A percentile compares a stretch with the other conserved stretches of the same genome.
Conservation (phyloP, 768 basidiomycete species). For the Trametes cingulata region DNA sequence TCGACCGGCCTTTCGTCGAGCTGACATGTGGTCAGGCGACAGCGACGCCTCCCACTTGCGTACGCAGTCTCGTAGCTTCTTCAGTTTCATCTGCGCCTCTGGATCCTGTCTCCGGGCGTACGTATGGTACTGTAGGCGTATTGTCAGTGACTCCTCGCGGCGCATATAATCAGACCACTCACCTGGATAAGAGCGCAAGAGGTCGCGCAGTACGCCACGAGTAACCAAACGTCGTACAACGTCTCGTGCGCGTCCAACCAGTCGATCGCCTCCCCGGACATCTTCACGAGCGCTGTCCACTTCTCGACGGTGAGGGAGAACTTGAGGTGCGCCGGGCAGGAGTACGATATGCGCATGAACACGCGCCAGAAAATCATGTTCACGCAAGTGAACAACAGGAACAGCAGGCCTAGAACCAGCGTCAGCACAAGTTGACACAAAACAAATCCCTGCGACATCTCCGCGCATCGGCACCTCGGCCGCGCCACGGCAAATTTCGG, state of each 20-base stretch:
- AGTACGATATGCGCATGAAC: constrained; percentile 96
- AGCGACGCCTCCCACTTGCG: constrained; percentile 85
- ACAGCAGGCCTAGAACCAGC: constrained; percentile 66
- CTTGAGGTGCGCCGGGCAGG: constrained; percentile 86
- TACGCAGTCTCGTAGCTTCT: constrained; percentile 81
- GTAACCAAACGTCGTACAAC: constrained; percentile 83
- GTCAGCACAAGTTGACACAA: not conserved
- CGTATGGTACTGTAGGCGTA: constrained; percentile 75
- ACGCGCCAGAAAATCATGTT: constrained; percentile 98
- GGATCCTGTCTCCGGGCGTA: constrained; percentile 83
- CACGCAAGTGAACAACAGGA: constrained; percentile 85
- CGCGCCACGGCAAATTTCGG: not conserved
- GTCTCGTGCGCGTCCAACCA: constrained; percentile 85
- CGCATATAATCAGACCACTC: constrained; percentile 20
- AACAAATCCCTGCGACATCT: not conserved
- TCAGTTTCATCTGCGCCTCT: constrained; percentile 71
- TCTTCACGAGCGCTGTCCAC: constrained; percentile 71
- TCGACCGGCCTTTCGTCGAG: constrained; percentile 78
- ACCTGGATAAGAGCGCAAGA: constrained; percentile 92
- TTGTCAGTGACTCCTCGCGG: not conserved
- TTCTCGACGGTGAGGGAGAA: constrained; percentile 79
- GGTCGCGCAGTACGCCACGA: constrained; percentile 86
- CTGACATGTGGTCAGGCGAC: constrained; percentile 92
- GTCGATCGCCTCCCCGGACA: constrained; percentile 82
- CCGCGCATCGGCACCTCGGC: not conserved